Evolutionary conservation across 2,329 filamentous ascomycete species (phyloP).

Genomic region (Colletotrichum sidae): DNA sequence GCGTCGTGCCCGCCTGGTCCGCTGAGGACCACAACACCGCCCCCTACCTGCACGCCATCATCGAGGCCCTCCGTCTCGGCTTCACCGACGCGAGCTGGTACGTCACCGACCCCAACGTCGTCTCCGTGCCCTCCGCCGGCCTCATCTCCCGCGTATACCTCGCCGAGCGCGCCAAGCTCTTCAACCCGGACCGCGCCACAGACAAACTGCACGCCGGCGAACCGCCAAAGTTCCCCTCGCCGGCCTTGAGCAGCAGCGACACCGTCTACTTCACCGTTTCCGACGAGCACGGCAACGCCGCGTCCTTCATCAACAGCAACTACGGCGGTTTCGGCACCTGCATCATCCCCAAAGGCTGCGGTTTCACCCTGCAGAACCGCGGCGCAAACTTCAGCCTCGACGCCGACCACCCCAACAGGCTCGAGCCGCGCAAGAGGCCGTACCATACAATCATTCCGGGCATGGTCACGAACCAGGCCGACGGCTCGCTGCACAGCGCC

Average conservation of each 20-base stretch:
- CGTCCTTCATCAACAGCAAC: slow-evolving; percentile 97
- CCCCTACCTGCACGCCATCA: slow-evolving; percentile 84
- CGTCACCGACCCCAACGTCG: slow-evolving; percentile 83
- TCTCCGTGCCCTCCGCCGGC: slow-evolving; percentile 74
- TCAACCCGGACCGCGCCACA: slow-evolving; percentile 70
- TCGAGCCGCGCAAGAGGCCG: slow-evolving; percentile 86
- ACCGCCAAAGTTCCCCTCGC: slow-evolving; percentile 62
- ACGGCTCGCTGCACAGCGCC: slow-evolving; percentile 82
- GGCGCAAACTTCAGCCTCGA: slow-evolving; percentile 86
- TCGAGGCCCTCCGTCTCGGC: slow-evolving; percentile 88
- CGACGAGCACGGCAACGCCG: slow-evolving; percentile 86
- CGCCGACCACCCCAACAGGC: slow-evolving; percentile 79
- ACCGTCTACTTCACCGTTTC: slow-evolving; percentile 94
- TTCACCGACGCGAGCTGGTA: slow-evolving; percentile 94
- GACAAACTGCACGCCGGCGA: slow-evolving; percentile 72
- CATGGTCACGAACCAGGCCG: slow-evolving; percentile 81
- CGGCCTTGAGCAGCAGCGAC: slow-evolving; percentile 86
- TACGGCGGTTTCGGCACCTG: slow-evolving; percentile 89
- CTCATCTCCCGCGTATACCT: slow-evolving; percentile 82
- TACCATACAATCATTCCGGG: slow-evolving; percentile 99
- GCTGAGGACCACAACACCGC: slow-evolving; percentile 83
- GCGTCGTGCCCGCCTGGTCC: slow-evolving; percentile 78
- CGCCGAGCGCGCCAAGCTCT: slow-evolving; percentile 72
- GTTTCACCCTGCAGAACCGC: slow-evolving; percentile 95
- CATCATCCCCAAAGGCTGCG: slow-evolving; percentile 87